Base-by-base conservation (phyloP, 306 rosid genomes). In the Prunus dulcis region DNA sequence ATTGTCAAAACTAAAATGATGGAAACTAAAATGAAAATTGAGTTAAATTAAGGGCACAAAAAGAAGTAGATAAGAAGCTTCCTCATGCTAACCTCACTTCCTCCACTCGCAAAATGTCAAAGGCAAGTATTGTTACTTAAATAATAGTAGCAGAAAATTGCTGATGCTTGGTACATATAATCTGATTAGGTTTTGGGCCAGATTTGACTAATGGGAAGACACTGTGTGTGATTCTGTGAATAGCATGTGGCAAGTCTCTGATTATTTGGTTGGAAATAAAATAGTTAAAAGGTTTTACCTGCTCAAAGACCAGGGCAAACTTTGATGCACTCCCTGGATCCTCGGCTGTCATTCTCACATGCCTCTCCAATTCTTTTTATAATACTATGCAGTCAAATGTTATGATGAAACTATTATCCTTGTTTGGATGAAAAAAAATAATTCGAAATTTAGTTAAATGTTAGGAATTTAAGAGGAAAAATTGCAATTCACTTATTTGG, bases 281-380 rank as follows among this genome's bases (percentile, higher is more conserved):
- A 32, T 22, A 32, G 64, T 55, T 32, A 38, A 38, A 23, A 51
- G 51, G 13, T 32, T 19, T 52, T 55, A 71, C 50, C 20, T 20
- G 9, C 34, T 22, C 53, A 7, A 13, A 22, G 17, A 8, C 32
- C 10, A 12, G 45, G 18, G 9, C 43, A 43, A 41, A 58, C 76
- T 41, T 60, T 75, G 34, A 75, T 38, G 34, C 65, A 49, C 5
- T 76, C 64, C 73, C 65, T 65, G 52, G 63, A 65, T 65, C 56
- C 64, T 76, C 53, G 72, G 73, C 45, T 51, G 72, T 17, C 73
- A 34, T 65, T 76, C 65, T 76, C 73, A 27, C 41, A 45, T 20
- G 66, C 72, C 18, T 14, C 38, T 67, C 34, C 9, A 4, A 0
- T 43, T 66, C 28, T 43, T 46, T 2, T 12, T 45, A 43, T 12